phyloP scores from a whole-genome alignment of 306 rosid genomes.

The Delonix regia region DNA sequence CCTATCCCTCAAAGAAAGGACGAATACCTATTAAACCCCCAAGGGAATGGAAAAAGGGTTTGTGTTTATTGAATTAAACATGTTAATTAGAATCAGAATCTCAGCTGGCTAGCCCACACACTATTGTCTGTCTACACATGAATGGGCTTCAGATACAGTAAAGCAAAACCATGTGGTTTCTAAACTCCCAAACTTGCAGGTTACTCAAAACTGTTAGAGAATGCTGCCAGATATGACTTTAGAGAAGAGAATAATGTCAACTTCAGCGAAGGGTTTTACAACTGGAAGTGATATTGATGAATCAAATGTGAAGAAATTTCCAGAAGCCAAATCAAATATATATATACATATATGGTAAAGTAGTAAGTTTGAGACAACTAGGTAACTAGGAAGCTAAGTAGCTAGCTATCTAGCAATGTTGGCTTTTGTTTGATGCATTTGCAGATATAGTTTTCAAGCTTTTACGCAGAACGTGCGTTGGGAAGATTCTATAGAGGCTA shows the following conservation, averaged over 20 bases:
- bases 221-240: background rate
- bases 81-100: conserved; percentile 39
- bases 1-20: conserved; percentile 55
- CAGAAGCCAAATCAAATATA: background rate
- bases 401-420: background rate
- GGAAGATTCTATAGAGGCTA: conserved; percentile 38
- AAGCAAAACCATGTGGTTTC: background rate
- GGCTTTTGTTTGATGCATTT: conserved; percentile 23
- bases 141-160: background rate
- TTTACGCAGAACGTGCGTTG: conserved; percentile 15
- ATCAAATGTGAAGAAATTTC: conserved; percentile 15
- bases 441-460: conserved; percentile 40
- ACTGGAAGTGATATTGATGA: conserved; percentile 27
- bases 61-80: conserved; percentile 12
- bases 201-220: background rate
- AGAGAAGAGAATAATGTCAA: conserved; percentile 17
- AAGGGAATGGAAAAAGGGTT: conserved; percentile 28
- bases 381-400: background rate
- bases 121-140: background rate
- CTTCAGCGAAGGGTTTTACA: conserved; percentile 25
- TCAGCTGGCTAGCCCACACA: conserved; percentile 14
- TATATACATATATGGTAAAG: background rate
- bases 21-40: conserved; percentile 24
- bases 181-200: background rate
- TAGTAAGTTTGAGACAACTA: background rate